Evolutionary conservation across 306 rosid genomes (phyloP).

Genomic region (Hylodesmum podocarpum): DNA sequence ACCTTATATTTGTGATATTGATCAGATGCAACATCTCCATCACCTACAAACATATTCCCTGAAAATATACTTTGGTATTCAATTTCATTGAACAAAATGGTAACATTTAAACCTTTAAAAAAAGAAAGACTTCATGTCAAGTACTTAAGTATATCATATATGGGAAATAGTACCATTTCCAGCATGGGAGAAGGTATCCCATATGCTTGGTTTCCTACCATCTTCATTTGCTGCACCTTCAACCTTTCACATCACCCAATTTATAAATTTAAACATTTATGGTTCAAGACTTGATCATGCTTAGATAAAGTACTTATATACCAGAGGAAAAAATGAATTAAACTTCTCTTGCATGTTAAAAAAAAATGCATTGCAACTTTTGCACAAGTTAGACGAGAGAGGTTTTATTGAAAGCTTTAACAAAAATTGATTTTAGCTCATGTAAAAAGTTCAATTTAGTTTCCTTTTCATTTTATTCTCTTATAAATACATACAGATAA

Average conservation of each 20-base stretch:
- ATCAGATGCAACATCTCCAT: slow-evolving; percentile 29
- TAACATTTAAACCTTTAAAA: too few relatives aligned
- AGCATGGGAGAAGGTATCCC: slow-evolving; percentile 37
- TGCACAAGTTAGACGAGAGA: too few relatives aligned
- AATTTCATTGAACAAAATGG: not conserved
- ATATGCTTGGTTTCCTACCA: slow-evolving; percentile 45
- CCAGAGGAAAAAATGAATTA: too few relatives aligned
- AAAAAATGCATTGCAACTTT: too few relatives aligned
- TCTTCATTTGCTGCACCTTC: slow-evolving; percentile 46
- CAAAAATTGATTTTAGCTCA: too few relatives aligned
- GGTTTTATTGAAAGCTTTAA: too few relatives aligned
- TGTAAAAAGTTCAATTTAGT: too few relatives aligned
- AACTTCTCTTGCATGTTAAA: too few relatives aligned
- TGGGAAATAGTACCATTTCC: slow-evolving; percentile 16
- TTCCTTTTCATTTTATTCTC: too few relatives aligned
- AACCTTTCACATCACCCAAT: slow-evolving; percentile 19
- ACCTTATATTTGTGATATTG: slow-evolving; percentile 49
- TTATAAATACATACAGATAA: too few relatives aligned
- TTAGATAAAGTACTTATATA: too few relatives aligned
- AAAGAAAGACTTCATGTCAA: not conserved
- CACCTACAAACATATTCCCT: not conserved
- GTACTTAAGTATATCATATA: not conserved
- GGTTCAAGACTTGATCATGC: not conserved
- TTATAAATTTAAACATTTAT: not conserved
- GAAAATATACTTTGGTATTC: not conserved